Base-by-base conservation (phyloP, 2,329 filamentous ascomycete genomes). In the Pseudogymnoascus sp. region DNA sequence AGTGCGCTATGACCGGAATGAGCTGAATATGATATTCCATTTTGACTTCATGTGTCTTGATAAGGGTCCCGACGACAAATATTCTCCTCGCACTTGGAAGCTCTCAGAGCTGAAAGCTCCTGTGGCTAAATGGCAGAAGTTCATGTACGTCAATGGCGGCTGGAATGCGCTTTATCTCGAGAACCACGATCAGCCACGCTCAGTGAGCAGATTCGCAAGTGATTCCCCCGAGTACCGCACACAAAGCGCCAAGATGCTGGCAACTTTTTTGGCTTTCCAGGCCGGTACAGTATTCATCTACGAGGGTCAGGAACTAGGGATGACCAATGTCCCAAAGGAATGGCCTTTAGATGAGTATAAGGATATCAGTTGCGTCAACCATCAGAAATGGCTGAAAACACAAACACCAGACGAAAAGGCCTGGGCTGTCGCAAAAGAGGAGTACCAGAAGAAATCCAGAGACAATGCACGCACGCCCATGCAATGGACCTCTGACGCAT, bases 381-480 rank as follows among this genome's bases (percentile, higher is more conserved):
- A 80, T 62, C 81, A 77, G 77, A 72, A 75, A 70, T 61, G 58
- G 31, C 58, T 38, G 31, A 27, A 41, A 13, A 60, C 35, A 15
- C 15, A 21, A 21, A 41, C 13, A 12, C 4, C 31, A 39, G 27
- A 21, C 5, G 29, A 33, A 27, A 33, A 25, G 63, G 69, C 69
- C 8, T 68, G 70, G 17, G 71, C 76, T 17, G 68, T 71, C 15
- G 78, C 66, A 64, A 75, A 72, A 73, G 67, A 77, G 67, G 76
- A 81, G 8, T 75, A 84, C 68, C 80, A 82, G 65, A 75, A 78
- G 65, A 82, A 83, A 70, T 83, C 80, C 10, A 71, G 87, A n/a
- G 88, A 91, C 73, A 88, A 90, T 71, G 84, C 82, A 13, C 80
- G 87, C 38, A 83, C 85, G 0, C 87, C 87, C 0, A 84, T 90